phyloP scores from a whole-genome alignment of 345 rosid genomes.

The Linum tenue region DNA sequence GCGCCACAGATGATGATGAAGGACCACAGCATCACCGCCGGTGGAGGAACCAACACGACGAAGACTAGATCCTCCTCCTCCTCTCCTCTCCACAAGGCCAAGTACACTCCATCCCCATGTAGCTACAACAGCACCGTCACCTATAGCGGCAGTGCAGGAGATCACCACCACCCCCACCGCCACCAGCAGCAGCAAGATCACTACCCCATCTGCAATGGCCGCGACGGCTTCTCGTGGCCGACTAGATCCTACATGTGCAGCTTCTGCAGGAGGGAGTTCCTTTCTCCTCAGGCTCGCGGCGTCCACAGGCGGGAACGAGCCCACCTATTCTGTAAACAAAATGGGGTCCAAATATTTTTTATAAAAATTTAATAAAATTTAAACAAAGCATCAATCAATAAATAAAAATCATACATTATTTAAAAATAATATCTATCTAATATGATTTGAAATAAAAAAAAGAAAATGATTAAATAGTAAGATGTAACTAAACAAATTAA shows the following conservation, averaged over 20 bases:
- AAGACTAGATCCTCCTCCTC: not conserved
- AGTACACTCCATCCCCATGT: not conserved
- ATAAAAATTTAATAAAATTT: no score
- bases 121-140: not conserved
- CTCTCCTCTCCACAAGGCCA: not conserved
- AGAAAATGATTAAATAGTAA: no score
- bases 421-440: no score
- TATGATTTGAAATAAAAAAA: no score
- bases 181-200: conserved; percentile 18
- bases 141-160: not conserved
- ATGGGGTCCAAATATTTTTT: no score
- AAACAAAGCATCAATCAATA: no score
- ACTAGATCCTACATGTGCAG: conserved; percentile 90
- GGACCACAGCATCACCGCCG: not conserved
- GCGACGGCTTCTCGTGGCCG: conserved; percentile 64
- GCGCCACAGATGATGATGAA: not conserved
- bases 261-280: conserved; percentile 88
- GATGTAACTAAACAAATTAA: no score
- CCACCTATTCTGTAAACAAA: conserved; percentile 36
- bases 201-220: conserved; percentile 24
- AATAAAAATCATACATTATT: no score
- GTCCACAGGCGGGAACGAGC: conserved; percentile 94
- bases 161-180: no score
- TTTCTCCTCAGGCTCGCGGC: conserved; percentile 94
- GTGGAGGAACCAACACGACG: not conserved